Conservation (phyloP, 2,329 filamentous ascomycete species). For the Dactylonectria macrodidyma region DNA sequence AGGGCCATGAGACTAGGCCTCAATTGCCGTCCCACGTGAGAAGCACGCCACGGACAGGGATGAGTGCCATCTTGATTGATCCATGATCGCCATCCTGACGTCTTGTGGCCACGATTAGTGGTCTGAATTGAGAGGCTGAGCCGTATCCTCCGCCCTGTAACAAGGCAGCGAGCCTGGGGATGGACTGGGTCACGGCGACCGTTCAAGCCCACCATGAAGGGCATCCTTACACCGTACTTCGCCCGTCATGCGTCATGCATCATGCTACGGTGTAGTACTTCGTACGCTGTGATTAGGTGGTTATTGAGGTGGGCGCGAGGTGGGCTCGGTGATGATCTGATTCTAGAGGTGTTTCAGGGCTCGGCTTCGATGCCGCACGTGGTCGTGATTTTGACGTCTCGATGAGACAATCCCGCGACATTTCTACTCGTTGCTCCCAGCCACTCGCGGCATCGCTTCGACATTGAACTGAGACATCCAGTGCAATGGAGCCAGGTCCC, state of each 20-base stretch:
- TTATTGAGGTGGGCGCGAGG: slow-evolving; percentile 8
- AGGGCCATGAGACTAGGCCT: not conserved
- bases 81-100: slow-evolving; percentile 26
- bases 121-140: slow-evolving; percentile 6
- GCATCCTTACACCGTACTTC: slow-evolving; percentile 30
- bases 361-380: slow-evolving; percentile 21
- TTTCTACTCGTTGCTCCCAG: slow-evolving; percentile 2
- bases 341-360: slow-evolving; percentile 24
- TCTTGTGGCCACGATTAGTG: slow-evolving; percentile 17
- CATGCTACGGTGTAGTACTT: slow-evolving; percentile 4
- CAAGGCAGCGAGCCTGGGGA: slow-evolving; percentile 18
- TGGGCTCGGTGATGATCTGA: slow-evolving; percentile 22
- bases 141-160: slow-evolving; percentile 9
- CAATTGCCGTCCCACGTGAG: slow-evolving; percentile 39
- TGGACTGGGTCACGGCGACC: slow-evolving; percentile 21
- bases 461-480: slow-evolving; percentile 14
- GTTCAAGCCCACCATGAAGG: not conserved
- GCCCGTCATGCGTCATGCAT: slow-evolving; percentile 27
- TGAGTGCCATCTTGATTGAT: slow-evolving; percentile 24
- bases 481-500: not conserved
- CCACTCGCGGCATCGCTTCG: slow-evolving; percentile 15
- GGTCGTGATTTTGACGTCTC: slow-evolving; percentile 20
- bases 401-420: slow-evolving; percentile 25
- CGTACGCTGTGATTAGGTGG: not conserved
- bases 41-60: slow-evolving; percentile 36